phyloP scores from a whole-genome alignment of 257 asterid species.

The Nicotiana obtusifolia region DNA sequence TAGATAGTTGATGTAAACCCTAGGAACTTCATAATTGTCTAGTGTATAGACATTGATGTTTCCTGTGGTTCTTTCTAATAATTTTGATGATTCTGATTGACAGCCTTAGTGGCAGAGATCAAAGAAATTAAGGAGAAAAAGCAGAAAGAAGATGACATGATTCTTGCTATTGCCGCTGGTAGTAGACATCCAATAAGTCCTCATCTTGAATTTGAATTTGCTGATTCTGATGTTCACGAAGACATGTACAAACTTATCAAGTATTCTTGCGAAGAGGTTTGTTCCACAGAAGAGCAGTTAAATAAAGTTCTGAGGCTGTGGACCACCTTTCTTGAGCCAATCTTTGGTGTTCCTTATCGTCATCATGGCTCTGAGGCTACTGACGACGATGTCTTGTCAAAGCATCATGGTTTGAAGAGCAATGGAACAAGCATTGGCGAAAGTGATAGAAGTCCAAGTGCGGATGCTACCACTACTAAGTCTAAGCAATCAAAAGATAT shows the following conservation, averaged over 20 bases:
- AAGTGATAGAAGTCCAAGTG: slow-evolving; percentile 48
- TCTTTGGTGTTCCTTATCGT: slow-evolving; percentile 19
- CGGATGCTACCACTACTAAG: slow-evolving; percentile 12
- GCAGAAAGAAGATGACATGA: slow-evolving; percentile 22
- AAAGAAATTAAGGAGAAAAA: slow-evolving; percentile 26
- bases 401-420: slow-evolving; percentile 29
- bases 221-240: slow-evolving; percentile 16
- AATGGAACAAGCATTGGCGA: slow-evolving; percentile 36
- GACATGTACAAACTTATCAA: slow-evolving; percentile 20
- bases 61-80: not conserved
- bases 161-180: slow-evolving; percentile 26
- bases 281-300: slow-evolving; percentile 23
- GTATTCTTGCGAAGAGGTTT: slow-evolving; percentile 26
- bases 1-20: not conserved
- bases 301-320: slow-evolving; percentile 23
- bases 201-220: slow-evolving; percentile 18
- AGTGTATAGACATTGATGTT: not conserved
- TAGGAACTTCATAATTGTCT: not conserved
- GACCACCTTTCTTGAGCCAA: slow-evolving; percentile 24
- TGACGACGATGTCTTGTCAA: slow-evolving; percentile 48
- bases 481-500: slow-evolving; percentile 12
- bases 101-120: slow-evolving; percentile 22
- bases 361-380: slow-evolving; percentile 12
- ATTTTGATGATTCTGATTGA: not conserved
- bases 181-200: slow-evolving; percentile 18